Conservation (phyloP, 2,329 filamentous ascomycete genomes). For the Coniochaeta sp. region DNA sequence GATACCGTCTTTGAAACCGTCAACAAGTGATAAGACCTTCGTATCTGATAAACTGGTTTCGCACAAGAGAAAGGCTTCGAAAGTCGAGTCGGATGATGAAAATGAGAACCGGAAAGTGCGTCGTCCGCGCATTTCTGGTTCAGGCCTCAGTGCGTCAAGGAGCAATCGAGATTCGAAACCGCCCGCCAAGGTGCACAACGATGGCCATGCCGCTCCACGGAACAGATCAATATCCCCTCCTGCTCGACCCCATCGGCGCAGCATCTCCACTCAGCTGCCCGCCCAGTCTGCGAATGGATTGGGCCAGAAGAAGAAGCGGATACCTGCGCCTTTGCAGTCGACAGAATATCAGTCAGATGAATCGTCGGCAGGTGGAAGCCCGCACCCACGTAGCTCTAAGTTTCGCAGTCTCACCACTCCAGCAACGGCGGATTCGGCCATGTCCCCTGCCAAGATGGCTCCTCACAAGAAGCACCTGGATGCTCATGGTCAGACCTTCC, state of each 20-base stretch:
- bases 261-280: constrained; percentile 56
- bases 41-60: constrained; percentile 37
- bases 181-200: constrained; percentile 13
- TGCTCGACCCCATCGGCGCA: constrained; percentile 51
- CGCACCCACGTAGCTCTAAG: constrained; percentile 51
- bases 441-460: constrained; percentile 60
- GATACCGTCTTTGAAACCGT: constrained; percentile 32
- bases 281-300: constrained; percentile 47
- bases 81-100: constrained; percentile 52
- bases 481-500: constrained; percentile 81
- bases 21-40: constrained; percentile 33
- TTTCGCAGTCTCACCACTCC: constrained; percentile 49
- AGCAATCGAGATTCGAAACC: constrained; percentile 7
- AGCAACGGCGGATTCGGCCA: constrained; percentile 48
- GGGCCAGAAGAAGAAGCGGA: constrained; percentile 52
- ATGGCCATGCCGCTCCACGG: constrained; percentile 22
- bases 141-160: constrained; percentile 20
- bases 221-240: constrained; percentile 54
- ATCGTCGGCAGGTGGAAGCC: constrained; percentile 54
- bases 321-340: constrained; percentile 53
- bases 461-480: constrained; percentile 83
- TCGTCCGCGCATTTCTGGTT: constrained; percentile 43
- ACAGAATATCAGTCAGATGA: constrained; percentile 63
- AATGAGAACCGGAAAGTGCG: constrained; percentile 45
- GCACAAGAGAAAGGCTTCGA: constrained; percentile 46